Evolutionary conservation across 495 filamentous ascomycete genomes (phyloP).

Genomic region (Haplographium delicatum): DNA sequence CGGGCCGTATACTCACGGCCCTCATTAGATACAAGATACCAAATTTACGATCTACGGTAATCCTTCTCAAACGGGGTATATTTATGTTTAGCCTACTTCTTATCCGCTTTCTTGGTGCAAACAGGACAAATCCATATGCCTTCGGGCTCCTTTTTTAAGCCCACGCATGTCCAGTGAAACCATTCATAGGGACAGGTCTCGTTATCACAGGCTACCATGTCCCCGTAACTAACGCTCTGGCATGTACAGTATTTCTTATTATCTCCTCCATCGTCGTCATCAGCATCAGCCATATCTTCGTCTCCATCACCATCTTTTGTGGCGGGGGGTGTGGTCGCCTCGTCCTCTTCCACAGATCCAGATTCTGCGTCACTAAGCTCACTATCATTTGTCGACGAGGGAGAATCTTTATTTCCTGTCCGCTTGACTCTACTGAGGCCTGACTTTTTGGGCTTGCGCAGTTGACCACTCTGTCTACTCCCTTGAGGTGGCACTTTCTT

Average conservation of each 20-base stretch:
- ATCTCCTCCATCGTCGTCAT: conserved; percentile 84
- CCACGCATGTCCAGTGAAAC: conserved; percentile 98
- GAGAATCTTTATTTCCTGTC: conserved; percentile 52
- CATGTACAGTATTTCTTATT: conserved; percentile 89
- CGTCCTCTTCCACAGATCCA: conserved; percentile 36
- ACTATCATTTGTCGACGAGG: conserved; percentile 50
- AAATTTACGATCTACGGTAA: too few species aligned
- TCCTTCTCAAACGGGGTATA: too few species aligned
- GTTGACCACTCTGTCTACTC: conserved; percentile 32
- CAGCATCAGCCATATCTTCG: conserved; percentile 57
- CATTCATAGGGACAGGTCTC: conserved; percentile 88
- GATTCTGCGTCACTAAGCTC: conserved; percentile 65
- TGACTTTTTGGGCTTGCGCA: conserved; percentile 55
- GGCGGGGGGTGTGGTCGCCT: conserved; percentile 23
- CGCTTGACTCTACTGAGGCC: conserved; percentile 46
- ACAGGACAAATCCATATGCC: conserved; percentile 91
- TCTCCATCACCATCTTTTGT: conserved; percentile 48
- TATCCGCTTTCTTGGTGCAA: conserved; percentile 55
- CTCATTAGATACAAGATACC: too few species aligned
- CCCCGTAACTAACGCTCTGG: conserved; percentile 86
- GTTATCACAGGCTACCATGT: conserved; percentile 99
- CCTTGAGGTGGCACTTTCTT: conserved; percentile 63
- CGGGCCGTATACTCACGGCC: too few species aligned
- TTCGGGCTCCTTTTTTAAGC: conserved; percentile 78
- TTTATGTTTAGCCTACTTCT: too few species aligned